Evolutionary conservation across 202 grass and related monocot species (phyloP).

Genomic region (Setaria italica): DNA sequence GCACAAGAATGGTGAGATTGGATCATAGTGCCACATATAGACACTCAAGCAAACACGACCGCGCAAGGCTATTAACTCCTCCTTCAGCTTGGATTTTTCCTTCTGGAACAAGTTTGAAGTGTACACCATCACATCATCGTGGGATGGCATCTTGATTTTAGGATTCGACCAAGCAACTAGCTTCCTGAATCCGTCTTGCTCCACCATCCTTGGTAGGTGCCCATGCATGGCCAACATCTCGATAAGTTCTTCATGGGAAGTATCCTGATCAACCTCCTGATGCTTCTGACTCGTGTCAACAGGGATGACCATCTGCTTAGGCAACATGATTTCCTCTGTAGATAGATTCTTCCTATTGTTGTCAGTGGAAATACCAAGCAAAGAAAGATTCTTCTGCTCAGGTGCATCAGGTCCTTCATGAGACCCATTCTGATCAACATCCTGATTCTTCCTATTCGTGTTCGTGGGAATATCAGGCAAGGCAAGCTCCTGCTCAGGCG

Average conservation of each 20-base stretch:
- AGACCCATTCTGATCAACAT: constrained; percentile 14
- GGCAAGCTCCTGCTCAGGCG: background rate
- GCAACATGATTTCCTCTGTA: background rate
- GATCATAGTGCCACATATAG: constrained; percentile 45
- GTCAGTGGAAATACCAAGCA: background rate
- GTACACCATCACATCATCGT: background rate
- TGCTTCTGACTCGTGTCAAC: constrained; percentile 11
- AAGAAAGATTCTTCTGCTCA: background rate
- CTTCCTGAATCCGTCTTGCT: constrained; percentile 37
- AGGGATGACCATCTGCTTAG: constrained; percentile 11
- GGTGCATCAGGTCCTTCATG: background rate
- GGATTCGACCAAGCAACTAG: constrained; percentile 44
- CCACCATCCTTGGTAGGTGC: constrained; percentile 34
- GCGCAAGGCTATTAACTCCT: constrained; percentile 28
- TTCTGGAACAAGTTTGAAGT: constrained; percentile 25
- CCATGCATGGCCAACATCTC: constrained; percentile 36
- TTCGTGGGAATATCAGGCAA: too few relatives aligned
- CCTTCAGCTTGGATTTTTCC: constrained; percentile 44
- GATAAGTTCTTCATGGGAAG: constrained; percentile 15
- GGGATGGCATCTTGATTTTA: constrained; percentile 24
- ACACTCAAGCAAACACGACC: constrained; percentile 44
- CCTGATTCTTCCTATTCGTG: background rate
- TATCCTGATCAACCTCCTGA: constrained; percentile 13
- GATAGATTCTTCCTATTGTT: background rate
- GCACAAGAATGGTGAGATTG: constrained; percentile 30